Evolutionary conservation across 2,329 filamentous ascomycete genomes (phyloP).

Genomic region (Neopestalotiopsis sp.): DNA sequence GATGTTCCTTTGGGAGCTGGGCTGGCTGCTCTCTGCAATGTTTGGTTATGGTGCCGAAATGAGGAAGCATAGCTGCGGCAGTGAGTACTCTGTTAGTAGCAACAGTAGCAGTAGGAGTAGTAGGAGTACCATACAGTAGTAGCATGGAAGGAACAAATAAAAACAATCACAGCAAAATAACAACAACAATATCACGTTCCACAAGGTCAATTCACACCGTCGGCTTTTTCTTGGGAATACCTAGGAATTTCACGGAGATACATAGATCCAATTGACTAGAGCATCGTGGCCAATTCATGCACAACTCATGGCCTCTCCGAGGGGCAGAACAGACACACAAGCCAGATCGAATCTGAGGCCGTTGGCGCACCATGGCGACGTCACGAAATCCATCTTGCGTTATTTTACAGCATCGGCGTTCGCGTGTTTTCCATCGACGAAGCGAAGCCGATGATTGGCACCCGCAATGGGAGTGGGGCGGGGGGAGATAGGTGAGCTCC

Average conservation of each 20-base stretch:
- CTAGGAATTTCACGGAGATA: not conserved
- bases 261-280: slow-evolving; percentile 7
- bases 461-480: not conserved
- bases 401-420: slow-evolving; percentile 15
- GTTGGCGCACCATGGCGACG: slow-evolving; percentile 14
- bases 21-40: slow-evolving; percentile 8
- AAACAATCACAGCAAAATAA: not conserved
- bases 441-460: slow-evolving; percentile 17
- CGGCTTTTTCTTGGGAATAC: not conserved
- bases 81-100: not conserved
- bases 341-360: not conserved
- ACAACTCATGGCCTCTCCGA: not conserved
- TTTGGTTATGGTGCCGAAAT: slow-evolving; percentile 6
- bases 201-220: not conserved
- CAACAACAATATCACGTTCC: not conserved
- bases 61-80: slow-evolving; percentile 9
- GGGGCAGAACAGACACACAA: not conserved
- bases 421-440: slow-evolving; percentile 10
- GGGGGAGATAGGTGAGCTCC: slow-evolving; percentile 6
- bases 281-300: slow-evolving; percentile 5
- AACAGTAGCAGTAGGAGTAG: not conserved
- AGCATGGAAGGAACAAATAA: not conserved
- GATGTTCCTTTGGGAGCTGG: not conserved
- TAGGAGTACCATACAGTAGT: not conserved
- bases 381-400: slow-evolving; percentile 12